A percentile compares a stretch with the other conserved stretches of the same genome.
phyloP scores from a whole-genome alignment of 345 rosid genomes.

The Jatropha curcas region DNA sequence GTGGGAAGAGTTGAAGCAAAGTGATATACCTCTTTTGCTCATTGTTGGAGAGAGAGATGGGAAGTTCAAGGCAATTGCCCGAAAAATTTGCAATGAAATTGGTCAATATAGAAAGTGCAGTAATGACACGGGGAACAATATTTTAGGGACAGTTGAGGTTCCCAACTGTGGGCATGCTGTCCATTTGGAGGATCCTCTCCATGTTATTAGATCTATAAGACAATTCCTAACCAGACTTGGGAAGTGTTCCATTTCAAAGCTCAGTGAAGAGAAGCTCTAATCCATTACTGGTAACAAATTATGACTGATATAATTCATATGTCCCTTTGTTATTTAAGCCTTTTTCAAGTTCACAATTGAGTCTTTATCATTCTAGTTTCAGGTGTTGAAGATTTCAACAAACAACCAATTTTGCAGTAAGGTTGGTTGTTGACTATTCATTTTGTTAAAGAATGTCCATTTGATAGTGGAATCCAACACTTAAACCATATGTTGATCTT shows the following conservation, averaged over 20 bases:
- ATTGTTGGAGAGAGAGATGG: constrained; percentile 66
- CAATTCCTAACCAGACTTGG: constrained; percentile 46
- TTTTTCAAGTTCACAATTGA: not conserved
- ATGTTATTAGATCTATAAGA: constrained; percentile 51
- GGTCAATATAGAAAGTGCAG: constrained; percentile 20
- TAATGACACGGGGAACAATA: constrained; percentile 5
- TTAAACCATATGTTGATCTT: not conserved
- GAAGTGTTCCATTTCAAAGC: constrained; percentile 5
- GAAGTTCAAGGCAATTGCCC: constrained; percentile 68
- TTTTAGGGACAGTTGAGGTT: constrained; percentile 51
- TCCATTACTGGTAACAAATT: not conserved
- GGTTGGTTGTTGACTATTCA: not conserved
- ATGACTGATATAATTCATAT: not conserved
- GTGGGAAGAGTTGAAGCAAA: constrained; percentile 78
- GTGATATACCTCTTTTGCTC: constrained; percentile 52
- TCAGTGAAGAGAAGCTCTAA: not conserved
- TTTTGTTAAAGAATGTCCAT: not conserved
- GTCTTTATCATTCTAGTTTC: not conserved
- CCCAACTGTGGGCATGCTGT: constrained; percentile 81
- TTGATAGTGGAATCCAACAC: not conserved
- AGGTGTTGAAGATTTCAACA: not conserved
- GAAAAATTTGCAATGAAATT: constrained; percentile 43
- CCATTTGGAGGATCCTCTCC: constrained; percentile 83
- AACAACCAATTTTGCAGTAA: not conserved
- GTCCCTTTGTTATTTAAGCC: not conserved